Conservation (phyloP, 306 rosid species). For the Cucurbita ficifolia region DNA sequence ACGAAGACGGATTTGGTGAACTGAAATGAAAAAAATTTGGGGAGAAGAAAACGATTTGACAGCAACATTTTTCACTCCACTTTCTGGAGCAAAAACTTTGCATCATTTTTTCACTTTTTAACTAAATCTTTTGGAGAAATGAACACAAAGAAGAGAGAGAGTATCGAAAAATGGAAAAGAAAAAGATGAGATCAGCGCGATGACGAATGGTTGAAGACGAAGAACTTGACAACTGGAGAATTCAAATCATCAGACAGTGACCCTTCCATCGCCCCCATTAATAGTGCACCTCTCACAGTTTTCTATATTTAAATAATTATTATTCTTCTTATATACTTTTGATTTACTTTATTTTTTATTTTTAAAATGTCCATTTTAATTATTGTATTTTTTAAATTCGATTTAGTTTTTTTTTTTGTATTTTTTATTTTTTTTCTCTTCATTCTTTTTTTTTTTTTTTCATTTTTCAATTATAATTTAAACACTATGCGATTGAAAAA, state of each 20-base stretch:
- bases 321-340: too few species aligned
- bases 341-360: too few species aligned
- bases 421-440: too few species aligned
- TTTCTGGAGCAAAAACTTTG: background rate
- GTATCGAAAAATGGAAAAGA: background rate
- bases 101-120: background rate
- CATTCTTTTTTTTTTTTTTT: too few species aligned
- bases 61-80: background rate
- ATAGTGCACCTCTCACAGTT: too few species aligned
- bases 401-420: too few species aligned
- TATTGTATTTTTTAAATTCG: too few species aligned
- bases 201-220: background rate
- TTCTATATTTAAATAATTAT: too few species aligned
- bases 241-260: background rate
- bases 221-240: background rate
- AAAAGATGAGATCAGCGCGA: background rate
- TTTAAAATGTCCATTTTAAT: too few species aligned
- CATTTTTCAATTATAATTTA: too few species aligned
- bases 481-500: too few species aligned
- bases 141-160: background rate
- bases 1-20: background rate
- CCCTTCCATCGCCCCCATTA: background rate
- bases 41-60: background rate
- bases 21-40: background rate
- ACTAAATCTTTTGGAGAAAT: background rate